Conservation (phyloP, 768 basidiomycete genomes). For the Lenzites betulinus region DNA sequence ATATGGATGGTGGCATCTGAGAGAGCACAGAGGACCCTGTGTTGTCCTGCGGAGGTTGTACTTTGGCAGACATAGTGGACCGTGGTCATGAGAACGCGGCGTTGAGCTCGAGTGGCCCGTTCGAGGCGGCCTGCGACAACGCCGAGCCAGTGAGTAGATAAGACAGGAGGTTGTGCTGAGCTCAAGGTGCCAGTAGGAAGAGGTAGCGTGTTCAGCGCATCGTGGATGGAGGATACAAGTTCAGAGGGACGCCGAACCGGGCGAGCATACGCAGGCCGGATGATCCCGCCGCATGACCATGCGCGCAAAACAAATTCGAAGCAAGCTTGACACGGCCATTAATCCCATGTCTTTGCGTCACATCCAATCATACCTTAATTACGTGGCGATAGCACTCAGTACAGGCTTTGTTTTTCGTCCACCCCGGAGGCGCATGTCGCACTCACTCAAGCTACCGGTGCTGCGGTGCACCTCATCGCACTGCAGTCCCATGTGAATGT, state of each 20-base stretch:
- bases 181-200: background rate
- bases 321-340: too few species aligned
- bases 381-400: too few species aligned
- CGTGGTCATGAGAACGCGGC: conserved; percentile 4
- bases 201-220: conserved; percentile 12
- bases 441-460: too few species aligned
- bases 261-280: too few species aligned
- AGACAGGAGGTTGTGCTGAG: background rate
- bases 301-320: too few species aligned
- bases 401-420: too few species aligned
- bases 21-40: conserved; percentile 34
- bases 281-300: too few species aligned
- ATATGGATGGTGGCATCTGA: conserved; percentile 35
- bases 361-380: too few species aligned
- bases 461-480: too few species aligned
- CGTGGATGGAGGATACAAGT: conserved; percentile 14
- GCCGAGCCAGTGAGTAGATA: background rate
- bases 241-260: background rate
- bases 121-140: background rate
- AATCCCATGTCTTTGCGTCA: too few species aligned
- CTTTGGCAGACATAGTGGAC: conserved; percentile 31
- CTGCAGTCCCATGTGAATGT: too few species aligned
- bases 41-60: conserved; percentile 30
- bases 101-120: background rate
- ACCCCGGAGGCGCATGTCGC: too few species aligned